phyloP scores from a whole-genome alignment of 345 rosid species.

The Gossypium rotundifolium region DNA sequence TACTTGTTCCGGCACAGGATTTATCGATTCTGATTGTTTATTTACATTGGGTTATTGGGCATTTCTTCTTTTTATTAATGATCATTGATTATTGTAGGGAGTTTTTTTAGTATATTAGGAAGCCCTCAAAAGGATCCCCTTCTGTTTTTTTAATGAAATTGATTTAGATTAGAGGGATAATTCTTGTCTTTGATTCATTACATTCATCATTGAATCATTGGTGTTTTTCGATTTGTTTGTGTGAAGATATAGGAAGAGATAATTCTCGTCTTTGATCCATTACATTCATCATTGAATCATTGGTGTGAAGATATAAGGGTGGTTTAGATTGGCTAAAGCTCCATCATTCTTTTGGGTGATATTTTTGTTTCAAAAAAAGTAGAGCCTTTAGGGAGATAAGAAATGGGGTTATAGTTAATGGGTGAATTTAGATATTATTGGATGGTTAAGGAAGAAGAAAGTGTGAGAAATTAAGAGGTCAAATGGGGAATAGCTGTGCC shows the following conservation, averaged over 20 bases:
- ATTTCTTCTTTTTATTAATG: neutral
- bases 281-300: neutral
- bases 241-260: neutral
- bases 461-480: neutral
- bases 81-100: neutral
- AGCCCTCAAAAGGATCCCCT: neutral
- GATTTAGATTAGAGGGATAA: neutral
- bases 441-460: neutral
- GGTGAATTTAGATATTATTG: neutral
- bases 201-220: neutral
- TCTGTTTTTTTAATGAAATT: constrained; percentile 4
- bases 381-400: neutral
- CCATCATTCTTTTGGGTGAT: neutral
- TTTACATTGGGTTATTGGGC: neutral
- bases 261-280: neutral
- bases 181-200: neutral
- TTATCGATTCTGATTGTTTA: neutral
- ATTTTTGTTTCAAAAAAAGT: neutral
- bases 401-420: constrained; percentile 14
- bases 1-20: neutral
- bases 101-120: neutral
- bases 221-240: neutral
- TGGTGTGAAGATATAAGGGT: neutral
- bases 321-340: neutral
- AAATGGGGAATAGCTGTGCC: neutral